A percentile compares a stretch with the other conserved stretches of the same genome.
Evolutionary conservation across 805 yeast genomes (phyloP).

Genomic region (Kodamaea hsintzibuensis): DNA sequence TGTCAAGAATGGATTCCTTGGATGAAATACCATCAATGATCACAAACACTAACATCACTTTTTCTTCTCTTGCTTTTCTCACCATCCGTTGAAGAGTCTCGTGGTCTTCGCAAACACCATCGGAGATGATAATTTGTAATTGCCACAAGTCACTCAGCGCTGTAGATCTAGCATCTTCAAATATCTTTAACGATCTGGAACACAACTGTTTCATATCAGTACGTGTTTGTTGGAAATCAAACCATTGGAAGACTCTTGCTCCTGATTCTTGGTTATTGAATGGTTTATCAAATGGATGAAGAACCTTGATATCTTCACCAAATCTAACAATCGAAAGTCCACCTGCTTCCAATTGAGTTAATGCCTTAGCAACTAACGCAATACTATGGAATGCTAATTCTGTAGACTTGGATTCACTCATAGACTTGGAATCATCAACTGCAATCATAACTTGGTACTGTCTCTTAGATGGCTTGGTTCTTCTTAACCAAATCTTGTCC

Average conservation of each 20-base stretch:
- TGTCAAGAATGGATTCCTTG: conserved; percentile 85
- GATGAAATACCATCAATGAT: conserved; percentile 86
- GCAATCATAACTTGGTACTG: conserved; percentile 98
- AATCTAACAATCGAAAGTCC: conserved; percentile 87
- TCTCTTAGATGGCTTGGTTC: conserved; percentile 96
- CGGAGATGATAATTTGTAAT: conserved; percentile 87
- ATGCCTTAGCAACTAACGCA: conserved; percentile 89
- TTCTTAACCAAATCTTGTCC: conserved; percentile 96
- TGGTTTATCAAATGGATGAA: conserved; percentile 87
- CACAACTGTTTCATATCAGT: conserved; percentile 83
- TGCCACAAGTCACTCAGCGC: conserved; percentile 78
- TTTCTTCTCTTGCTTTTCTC: conserved; percentile 87
- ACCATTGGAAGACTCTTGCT: conserved; percentile 79
- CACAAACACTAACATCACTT: conserved; percentile 92
- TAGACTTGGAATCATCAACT: conserved; percentile 94
- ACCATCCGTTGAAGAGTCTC: conserved; percentile 78
- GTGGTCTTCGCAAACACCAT: conserved; percentile 97
- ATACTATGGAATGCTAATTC: conserved; percentile 93
- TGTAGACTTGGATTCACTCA: conserved; percentile 90
- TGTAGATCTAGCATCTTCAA: conserved; percentile 55
- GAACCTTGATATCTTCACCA: conserved; percentile 80
- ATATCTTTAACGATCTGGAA: conserved; percentile 67
- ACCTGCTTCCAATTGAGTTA: conserved; percentile 93
- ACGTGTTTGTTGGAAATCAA: conserved; percentile 83
- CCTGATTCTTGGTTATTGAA: conserved; percentile 79